phyloP scores from a whole-genome alignment of 1,139 yeast genomes.

The Yamadazyma siamensis region DNA sequence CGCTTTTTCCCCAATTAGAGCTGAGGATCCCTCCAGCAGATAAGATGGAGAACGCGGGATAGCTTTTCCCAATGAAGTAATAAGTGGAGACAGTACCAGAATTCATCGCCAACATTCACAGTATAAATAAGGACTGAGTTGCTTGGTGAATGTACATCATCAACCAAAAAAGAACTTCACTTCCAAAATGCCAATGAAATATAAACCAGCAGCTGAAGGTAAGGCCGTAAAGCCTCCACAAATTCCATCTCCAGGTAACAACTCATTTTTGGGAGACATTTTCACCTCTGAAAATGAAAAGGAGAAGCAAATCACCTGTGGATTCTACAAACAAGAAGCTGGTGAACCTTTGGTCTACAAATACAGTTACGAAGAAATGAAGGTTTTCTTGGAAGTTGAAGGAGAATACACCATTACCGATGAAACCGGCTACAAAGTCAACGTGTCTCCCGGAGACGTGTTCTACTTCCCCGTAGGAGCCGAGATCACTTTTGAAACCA shows the following conservation, averaged over 20 bases:
- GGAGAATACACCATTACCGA: constrained; percentile 62
- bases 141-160: neutral
- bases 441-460: constrained; percentile 63
- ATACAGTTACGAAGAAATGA: constrained; percentile 69
- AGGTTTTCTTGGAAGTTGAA: constrained; percentile 60
- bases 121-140: neutral
- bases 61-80: constrained; percentile 10
- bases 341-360: constrained; percentile 65
- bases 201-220: constrained; percentile 53
- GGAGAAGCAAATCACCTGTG: constrained; percentile 58
- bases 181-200: constrained; percentile 56
- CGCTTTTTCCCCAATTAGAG: no score
- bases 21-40: no score
- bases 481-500: constrained; percentile 63
- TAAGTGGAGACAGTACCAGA: constrained; percentile 6
- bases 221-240: constrained; percentile 54
- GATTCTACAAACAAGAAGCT: constrained; percentile 64
- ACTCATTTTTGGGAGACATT: constrained; percentile 65
- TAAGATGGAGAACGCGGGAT: no score
- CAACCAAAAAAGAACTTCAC: neutral
- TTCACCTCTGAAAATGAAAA: constrained; percentile 57
- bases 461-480: constrained; percentile 64
- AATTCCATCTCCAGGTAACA: constrained; percentile 56
- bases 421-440: constrained; percentile 57
- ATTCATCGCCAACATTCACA: neutral